Percentiles rank a stretch among this genome's conserved stretches.
phyloP scores from a whole-genome alignment of 2,329 filamentous ascomycete genomes.

The Pyrenophora seminiperda region DNA sequence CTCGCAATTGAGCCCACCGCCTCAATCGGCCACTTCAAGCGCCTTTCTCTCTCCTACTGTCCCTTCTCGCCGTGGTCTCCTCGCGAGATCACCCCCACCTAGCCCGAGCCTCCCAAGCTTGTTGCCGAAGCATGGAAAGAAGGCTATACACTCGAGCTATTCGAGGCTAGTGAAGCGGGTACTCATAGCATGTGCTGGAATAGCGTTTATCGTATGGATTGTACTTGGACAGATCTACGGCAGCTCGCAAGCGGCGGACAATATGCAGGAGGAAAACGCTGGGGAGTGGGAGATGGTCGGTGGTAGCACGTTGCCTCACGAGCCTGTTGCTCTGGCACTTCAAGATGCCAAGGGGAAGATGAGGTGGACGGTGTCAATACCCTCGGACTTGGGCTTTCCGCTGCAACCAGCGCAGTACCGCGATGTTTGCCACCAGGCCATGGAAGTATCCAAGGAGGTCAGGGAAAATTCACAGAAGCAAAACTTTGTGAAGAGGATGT shows the following conservation, averaged over 20 bases:
- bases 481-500: slow-evolving; percentile 40
- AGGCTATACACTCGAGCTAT: slow-evolving; percentile 58
- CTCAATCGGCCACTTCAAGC: slow-evolving; percentile 41
- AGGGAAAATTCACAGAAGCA: slow-evolving; percentile 38
- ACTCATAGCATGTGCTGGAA: slow-evolving; percentile 58
- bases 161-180: slow-evolving; percentile 63
- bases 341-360: slow-evolving; percentile 67
- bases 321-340: slow-evolving; percentile 74
- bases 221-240: slow-evolving; percentile 44
- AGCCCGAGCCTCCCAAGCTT: slow-evolving; percentile 74
- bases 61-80: slow-evolving; percentile 58
- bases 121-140: slow-evolving; percentile 68
- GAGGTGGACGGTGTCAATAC: slow-evolving; percentile 84
- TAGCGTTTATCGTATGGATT: slow-evolving; percentile 59
- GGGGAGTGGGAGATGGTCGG: slow-evolving; percentile 70
- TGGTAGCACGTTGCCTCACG: slow-evolving; percentile 68
- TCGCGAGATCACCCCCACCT: slow-evolving; percentile 71
- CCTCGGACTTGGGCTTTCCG: slow-evolving; percentile 68
- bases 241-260: slow-evolving; percentile 18
- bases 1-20: slow-evolving; percentile 39
- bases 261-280: slow-evolving; percentile 26
- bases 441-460: slow-evolving; percentile 64
- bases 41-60: slow-evolving; percentile 45
- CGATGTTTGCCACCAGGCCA: slow-evolving; percentile 70
- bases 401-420: slow-evolving; percentile 68